Percentiles rank a stretch among this genome's conserved stretches.
These are phyloP conservation scores for Suillus alpinus DNA, from an alignment of 768 basidiomycete genomes.

Conservation along the genomic window DNA sequence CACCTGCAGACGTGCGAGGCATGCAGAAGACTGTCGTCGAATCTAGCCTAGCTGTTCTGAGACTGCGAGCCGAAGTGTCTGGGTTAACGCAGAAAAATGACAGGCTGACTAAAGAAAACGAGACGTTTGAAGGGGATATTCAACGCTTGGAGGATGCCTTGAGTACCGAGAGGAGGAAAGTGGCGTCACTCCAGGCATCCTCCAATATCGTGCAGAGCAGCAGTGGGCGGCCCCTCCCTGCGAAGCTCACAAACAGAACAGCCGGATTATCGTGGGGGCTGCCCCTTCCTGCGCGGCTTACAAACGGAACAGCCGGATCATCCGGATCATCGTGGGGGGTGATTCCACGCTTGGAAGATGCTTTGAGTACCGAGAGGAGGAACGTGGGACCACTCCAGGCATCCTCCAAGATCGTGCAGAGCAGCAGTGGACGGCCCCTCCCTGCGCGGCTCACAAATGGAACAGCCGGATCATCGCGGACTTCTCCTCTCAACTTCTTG, in stretches of 20 bases:
- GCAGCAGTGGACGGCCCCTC: not conserved
- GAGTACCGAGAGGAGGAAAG: conserved; percentile 10
- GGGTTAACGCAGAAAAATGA: conserved; percentile 34
- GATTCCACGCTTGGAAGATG: conserved; percentile 11
- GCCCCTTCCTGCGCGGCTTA: too few relatives aligned
- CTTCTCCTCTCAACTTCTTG: conserved; percentile 4
- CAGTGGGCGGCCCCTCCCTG: too few relatives aligned
- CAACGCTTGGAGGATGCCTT: conserved; percentile 15
- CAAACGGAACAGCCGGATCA: too few relatives aligned
- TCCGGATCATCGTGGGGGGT: conserved; percentile 10
- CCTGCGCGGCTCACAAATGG: conserved; percentile 16
- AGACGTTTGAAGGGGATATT: conserved; percentile 25
- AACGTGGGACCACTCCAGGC: not conserved
- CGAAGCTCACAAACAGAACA: too few relatives aligned
- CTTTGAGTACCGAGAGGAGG: conserved; percentile 14
- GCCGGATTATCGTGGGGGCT: too few relatives aligned
- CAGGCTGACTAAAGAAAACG: conserved; percentile 22
- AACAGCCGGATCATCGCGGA: conserved; percentile 15
- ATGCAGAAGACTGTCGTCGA: conserved; percentile 41
- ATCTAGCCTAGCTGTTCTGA: conserved; percentile 48
- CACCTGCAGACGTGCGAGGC: conserved; percentile 14
- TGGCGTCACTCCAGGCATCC: not conserved
- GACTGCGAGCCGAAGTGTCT: conserved; percentile 38
- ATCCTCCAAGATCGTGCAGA: not conserved
- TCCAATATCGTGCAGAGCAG: not conserved